Evolutionary conservation across 495 filamentous ascomycete species (phyloP).

Genomic region (Neurospora discreta): DNA sequence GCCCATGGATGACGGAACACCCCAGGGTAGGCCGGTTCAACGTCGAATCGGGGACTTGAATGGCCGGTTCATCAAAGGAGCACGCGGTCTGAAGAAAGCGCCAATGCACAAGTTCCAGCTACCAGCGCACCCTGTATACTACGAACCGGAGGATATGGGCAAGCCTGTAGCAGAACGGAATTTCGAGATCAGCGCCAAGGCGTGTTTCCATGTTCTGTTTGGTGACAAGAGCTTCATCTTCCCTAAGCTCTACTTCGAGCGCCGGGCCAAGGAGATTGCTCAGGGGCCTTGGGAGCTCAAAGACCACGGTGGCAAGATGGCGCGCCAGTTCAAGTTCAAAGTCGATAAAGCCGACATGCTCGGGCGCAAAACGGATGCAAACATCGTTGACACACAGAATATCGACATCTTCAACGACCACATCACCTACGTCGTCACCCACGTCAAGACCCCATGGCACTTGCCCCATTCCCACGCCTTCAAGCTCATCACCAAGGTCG

Average conservation of each 20-base stretch:
- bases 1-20: constrained; percentile 47
- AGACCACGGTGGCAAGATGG: constrained; percentile 51
- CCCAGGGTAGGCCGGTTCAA: constrained; percentile 27
- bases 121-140: constrained; percentile 69
- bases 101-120: constrained; percentile 69
- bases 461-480: constrained; percentile 71
- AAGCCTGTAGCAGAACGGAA: constrained; percentile 56
- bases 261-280: constrained; percentile 65
- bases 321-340: constrained; percentile 69
- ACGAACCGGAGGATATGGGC: constrained; percentile 72
- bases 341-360: constrained; percentile 57
- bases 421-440: constrained; percentile 86
- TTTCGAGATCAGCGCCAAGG: constrained; percentile 83
- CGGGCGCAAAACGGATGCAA: constrained; percentile 44
- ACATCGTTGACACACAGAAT: constrained; percentile 72
- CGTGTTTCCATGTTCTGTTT: constrained; percentile 90
- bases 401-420: constrained; percentile 92
- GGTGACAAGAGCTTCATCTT: constrained; percentile 92
- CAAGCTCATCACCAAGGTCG: constrained; percentile 77
- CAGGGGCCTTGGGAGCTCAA: constrained; percentile 74
- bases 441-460: constrained; percentile 83
- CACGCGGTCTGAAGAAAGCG: constrained; percentile 34
- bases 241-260: constrained; percentile 80
- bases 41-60: constrained; percentile 40
- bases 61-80: constrained; percentile 31